These are phyloP conservation scores for Pseudogymnoascus sp. DNA, from an alignment of 2,329 filamentous ascomycete genomes.

Conservation along the genomic window DNA sequence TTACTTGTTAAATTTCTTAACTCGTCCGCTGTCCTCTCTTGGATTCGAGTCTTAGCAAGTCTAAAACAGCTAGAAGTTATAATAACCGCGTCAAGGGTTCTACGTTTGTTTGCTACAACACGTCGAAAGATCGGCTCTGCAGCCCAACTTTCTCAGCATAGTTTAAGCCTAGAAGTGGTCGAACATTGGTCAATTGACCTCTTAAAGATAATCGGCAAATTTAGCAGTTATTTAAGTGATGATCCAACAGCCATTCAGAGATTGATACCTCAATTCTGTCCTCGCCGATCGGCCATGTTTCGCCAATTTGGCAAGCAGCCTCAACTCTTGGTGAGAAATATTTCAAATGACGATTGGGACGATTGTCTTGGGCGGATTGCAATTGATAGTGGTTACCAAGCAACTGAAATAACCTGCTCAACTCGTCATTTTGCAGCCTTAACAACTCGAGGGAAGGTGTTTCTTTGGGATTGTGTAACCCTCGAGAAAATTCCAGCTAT, in stretches of 20 bases:
- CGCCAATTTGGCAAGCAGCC: slow-evolving; percentile 24
- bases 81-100: slow-evolving; percentile 21
- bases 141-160: slow-evolving; percentile 12
- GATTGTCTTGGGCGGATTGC: background rate
- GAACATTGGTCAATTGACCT: slow-evolving; percentile 30
- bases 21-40: slow-evolving; percentile 23
- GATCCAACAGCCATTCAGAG: slow-evolving; percentile 31
- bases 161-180: slow-evolving; percentile 20
- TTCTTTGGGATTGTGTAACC: background rate
- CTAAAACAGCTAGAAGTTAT: slow-evolving; percentile 22
- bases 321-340: background rate
- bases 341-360: background rate
- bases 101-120: slow-evolving; percentile 18
- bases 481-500: background rate
- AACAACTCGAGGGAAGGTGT: background rate
- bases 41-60: slow-evolving; percentile 28
- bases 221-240: slow-evolving; percentile 22
- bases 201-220: slow-evolving; percentile 31
- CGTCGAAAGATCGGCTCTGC: slow-evolving; percentile 11
- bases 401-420: background rate
- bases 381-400: background rate
- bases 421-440: background rate
- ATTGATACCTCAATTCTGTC: slow-evolving; percentile 33
- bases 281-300: slow-evolving; percentile 28
- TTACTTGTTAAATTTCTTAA: slow-evolving; percentile 23